A percentile compares a stretch with the other conserved stretches of the same genome.
These are phyloP conservation scores for Arthrocladium fulminans DNA, from an alignment of 2,329 filamentous ascomycete species.

Conservation along the genomic window DNA sequence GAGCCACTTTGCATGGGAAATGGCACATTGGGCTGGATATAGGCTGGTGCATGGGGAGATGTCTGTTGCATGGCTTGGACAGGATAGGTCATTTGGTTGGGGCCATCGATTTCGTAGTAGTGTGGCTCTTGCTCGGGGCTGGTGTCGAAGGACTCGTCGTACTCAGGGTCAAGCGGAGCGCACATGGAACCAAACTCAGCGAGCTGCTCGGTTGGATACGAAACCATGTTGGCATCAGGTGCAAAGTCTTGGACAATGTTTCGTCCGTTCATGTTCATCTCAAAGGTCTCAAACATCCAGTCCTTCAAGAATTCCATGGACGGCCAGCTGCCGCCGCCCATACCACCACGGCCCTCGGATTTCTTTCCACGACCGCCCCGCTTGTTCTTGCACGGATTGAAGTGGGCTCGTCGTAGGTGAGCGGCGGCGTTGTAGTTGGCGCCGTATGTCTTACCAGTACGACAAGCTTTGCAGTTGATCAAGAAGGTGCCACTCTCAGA, in stretches of 20 bases:
- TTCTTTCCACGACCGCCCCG: constrained; percentile 49
- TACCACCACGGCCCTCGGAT: constrained; percentile 52
- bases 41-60: background rate
- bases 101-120: constrained; percentile 6
- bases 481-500: constrained; percentile 56
- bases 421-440: constrained; percentile 93
- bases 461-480: constrained; percentile 74
- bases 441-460: constrained; percentile 67
- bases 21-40: background rate
- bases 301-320: constrained; percentile 52
- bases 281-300: constrained; percentile 53
- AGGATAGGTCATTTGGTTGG: constrained; percentile 3
- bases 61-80: background rate
- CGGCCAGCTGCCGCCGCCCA: constrained; percentile 53
- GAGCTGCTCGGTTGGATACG: constrained; percentile 5
- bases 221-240: constrained; percentile 12
- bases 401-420: constrained; percentile 79
- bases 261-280: constrained; percentile 26
- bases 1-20: constrained; percentile 10
- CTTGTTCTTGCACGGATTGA: constrained; percentile 56
- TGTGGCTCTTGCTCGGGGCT: constrained; percentile 9
- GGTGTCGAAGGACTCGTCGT: constrained; percentile 7
- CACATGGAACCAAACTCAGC: constrained; percentile 5
- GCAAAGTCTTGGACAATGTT: constrained; percentile 17
- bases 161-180: background rate